These are phyloP conservation scores for Hymenotorrendiella dingleyae DNA, from an alignment of 2,329 filamentous ascomycete genomes.

Conservation along the genomic window DNA sequence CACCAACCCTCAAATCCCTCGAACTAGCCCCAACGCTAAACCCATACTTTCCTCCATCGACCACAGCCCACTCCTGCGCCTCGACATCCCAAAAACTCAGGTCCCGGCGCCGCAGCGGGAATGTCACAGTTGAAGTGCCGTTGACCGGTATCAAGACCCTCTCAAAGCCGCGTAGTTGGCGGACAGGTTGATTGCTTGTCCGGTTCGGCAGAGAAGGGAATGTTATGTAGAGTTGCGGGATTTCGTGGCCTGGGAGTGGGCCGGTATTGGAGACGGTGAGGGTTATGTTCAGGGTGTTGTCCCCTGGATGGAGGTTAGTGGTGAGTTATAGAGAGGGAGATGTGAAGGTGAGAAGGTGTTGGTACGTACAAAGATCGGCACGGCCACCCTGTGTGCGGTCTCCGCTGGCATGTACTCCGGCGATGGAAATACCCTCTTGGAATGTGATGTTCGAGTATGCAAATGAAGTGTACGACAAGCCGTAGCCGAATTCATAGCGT, in stretches of 20 bases:
- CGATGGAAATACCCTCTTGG: constrained; percentile 29
- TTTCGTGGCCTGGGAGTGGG: constrained; percentile 21
- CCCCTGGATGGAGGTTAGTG: too few species aligned
- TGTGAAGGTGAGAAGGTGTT: constrained; percentile 38
- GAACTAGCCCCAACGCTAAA: constrained; percentile 43
- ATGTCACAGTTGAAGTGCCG: constrained; percentile 38
- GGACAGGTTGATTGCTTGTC: constrained; percentile 48
- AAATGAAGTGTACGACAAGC: constrained; percentile 53
- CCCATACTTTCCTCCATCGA: constrained; percentile 44
- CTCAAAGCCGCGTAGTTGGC: constrained; percentile 70
- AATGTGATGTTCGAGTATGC: constrained; percentile 37
- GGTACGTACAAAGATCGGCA: constrained; percentile 46
- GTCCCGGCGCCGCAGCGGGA: constrained; percentile 54
- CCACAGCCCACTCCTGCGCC: constrained; percentile 60
- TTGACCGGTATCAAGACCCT: constrained; percentile 46
- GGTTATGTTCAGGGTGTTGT: too few species aligned
- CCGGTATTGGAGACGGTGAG: constrained; percentile 46
- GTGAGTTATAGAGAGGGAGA: too few species aligned
- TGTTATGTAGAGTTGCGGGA: constrained; percentile 47
- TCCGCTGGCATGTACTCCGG: constrained; percentile 32
- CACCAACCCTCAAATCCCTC: constrained; percentile 33
- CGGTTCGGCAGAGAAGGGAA: too few species aligned
- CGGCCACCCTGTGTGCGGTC: constrained; percentile 55
- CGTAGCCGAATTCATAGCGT: constrained; percentile 38
- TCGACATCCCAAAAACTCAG: constrained; percentile 56